Evolutionary conservation across 176 grass and related monocot species (phyloP).

Genomic region (Avena insularis): DNA sequence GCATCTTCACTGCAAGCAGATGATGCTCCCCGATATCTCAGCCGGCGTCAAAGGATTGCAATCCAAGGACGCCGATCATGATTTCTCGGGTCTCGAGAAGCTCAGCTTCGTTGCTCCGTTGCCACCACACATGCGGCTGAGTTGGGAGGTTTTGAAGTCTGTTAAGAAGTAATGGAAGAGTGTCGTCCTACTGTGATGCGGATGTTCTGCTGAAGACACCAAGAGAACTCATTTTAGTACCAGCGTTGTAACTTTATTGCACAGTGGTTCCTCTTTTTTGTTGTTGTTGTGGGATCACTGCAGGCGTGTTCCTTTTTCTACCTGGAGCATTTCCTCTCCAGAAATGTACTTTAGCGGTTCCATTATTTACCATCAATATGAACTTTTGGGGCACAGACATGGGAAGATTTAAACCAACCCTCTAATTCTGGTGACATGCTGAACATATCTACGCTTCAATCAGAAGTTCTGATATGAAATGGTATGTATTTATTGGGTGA

Average conservation of each 20-base stretch:
- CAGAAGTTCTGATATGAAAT: too few relatives aligned
- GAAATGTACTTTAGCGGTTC: not conserved
- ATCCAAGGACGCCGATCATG: constrained; percentile 32
- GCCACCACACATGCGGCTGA: constrained; percentile 78
- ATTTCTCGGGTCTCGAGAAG: constrained; percentile 68
- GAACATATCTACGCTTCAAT: too few relatives aligned
- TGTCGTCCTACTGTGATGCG: not conserved
- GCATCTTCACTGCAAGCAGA: constrained; percentile 97
- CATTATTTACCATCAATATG: not conserved
- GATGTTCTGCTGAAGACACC: not conserved
- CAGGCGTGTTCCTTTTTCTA: not conserved
- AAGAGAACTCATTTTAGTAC: not conserved
- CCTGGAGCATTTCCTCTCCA: not conserved
- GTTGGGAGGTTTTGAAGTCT: constrained; percentile 83
- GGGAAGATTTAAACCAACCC: not conserved
- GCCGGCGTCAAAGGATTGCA: constrained; percentile 58
- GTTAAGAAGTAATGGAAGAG: not conserved
- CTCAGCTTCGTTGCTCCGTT: constrained; percentile 75
- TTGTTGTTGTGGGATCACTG: not conserved
- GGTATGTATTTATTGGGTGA: too few relatives aligned
- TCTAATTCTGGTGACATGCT: too few relatives aligned
- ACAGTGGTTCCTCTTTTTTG: not conserved
- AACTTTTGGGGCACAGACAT: constrained; percentile 5
- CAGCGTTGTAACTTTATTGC: not conserved
- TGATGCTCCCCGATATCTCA: constrained; percentile 81